These are phyloP conservation scores for Diplotaxis tenuifolia DNA, from an alignment of 345 rosid species.

Conservation along the genomic window DNA sequence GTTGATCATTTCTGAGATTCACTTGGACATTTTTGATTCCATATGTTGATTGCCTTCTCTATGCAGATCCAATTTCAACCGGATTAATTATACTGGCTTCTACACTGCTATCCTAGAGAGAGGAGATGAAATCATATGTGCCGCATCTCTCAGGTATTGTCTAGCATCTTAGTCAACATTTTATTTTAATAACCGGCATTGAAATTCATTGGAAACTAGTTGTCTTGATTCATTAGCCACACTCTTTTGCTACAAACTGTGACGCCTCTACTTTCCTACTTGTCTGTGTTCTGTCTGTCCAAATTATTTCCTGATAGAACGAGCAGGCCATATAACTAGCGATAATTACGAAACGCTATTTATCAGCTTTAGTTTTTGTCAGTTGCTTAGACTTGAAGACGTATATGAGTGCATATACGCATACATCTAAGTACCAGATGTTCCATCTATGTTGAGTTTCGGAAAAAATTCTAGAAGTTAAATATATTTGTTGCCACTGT, in stretches of 20 bases:
- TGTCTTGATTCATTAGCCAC: not conserved
- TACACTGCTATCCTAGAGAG: constrained; percentile 42
- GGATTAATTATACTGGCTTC: constrained; percentile 40
- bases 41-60: constrained; percentile 20
- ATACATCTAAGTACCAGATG: not conserved
- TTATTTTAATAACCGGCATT: not conserved
- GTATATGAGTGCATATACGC: constrained; percentile 3
- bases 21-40: not conserved
- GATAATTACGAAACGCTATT: not conserved
- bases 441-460: not conserved
- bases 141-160: constrained; percentile 42
- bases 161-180: not conserved
- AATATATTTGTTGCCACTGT: constrained; percentile 15
- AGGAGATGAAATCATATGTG: constrained; percentile 40
- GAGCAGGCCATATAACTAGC: constrained; percentile 1
- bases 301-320: constrained; percentile 2
- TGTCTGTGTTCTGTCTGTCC: not conserved
- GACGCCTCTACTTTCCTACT: not conserved
- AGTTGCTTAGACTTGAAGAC: not conserved
- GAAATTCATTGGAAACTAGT: not conserved
- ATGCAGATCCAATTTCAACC: constrained; percentile 39
- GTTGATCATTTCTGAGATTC: not conserved
- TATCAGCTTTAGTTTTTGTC: not conserved
- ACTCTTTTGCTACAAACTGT: not conserved
- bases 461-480: not conserved